Evolutionary conservation across 805 yeast genomes (phyloP), one percentile per base, ranked within the genome.

Genomic region (Candida xyloterini): DNA sequence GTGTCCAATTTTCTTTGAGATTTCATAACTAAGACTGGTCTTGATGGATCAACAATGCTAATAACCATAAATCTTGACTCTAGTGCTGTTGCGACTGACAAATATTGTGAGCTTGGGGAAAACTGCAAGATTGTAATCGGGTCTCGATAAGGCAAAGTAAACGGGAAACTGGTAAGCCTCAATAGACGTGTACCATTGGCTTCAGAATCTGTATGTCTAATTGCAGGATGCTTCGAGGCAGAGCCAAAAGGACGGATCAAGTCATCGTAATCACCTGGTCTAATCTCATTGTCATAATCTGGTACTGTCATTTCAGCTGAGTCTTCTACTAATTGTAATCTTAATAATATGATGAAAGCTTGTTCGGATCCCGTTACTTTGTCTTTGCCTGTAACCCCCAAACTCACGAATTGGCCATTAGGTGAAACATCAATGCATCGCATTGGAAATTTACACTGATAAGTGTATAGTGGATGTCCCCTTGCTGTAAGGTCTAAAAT

Each of bases 141-240:
- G 59, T 91, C 97, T 22, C 86, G 65, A 59, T 87, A 88, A 0
- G 97, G 96, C 35, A 86, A 70, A 0, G 95, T 82, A 23, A 89
- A 61, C 9, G 65, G 65, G 24, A 51, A 57, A 1, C 61, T 50
- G 1, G 57, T 47, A 7, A 61, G 38, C 15, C 50, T 49, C 20
- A 54, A 22, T 24, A 13, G 24, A 3, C 36, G 13, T 7, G 36
- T 24, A 7, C 15, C 7, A 5, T n/a, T 11, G 7, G 10, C 8
- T 23, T 23, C 25, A 23, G n/a, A 4, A 23, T 23, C 10, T 4
- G n/a, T 4, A 10, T 23, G 25, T 23, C n/a, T 4, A 23, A 23
- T 7, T 18, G 20, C 6, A 11, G 25, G 25, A 23, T 40, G 46
- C 10, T 41, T 37, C 1, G 50, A 21, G 2, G 48, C 29, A 7